Evolutionary conservation across 305 asterid genomes (phyloP), one percentile per base, ranked within the genome.

Genomic region (Striga hermonthica): DNA sequence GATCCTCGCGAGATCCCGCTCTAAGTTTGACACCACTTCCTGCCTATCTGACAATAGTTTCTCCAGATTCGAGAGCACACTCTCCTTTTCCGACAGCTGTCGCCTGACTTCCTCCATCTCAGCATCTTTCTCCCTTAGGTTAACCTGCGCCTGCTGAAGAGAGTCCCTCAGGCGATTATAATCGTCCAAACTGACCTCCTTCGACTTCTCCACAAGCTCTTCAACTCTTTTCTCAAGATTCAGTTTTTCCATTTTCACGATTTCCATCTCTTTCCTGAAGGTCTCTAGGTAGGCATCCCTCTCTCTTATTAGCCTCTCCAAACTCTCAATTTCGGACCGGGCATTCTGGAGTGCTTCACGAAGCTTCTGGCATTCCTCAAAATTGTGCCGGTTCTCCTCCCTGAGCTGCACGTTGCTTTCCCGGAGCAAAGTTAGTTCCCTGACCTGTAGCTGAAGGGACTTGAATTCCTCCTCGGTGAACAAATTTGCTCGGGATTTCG

Each of bases 321-420:
- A 62, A 67, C 74, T 83, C 73, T 84, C 95, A 12, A 16, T 74
- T 80, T 93, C 96, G 71, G 16, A 65, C 74, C 78, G 80, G 34
- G 69, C 77, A 54, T 74, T 83, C 70, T 80, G 86, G 57, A 79
- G 58, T 36, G 81, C 80, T 79, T 83, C 95, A 57, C 95, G 97
- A 47, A 88, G 91, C 75, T 86, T 93, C 86, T 86, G 88, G 75
- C 99, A 90, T 68, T 93, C 97, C 75, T 88, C 96, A 43, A 83
- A 91, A 72, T 93, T 90, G 71, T 88, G 88, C 60, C 67, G 76
- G 77, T 80, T 93, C 79, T 93, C 99, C 80, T 88, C 99, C 69
- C 99, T 87, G 44, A 93, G 94, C 79, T 93, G 99, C 63, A 80
- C 72, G 54, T 93, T 93, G 65, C 99, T 93, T 78, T 93, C 99